These are phyloP conservation scores for Talaromyces sp. DNA, from an alignment of 2,329 filamentous ascomycete genomes.

Conservation along the genomic window DNA sequence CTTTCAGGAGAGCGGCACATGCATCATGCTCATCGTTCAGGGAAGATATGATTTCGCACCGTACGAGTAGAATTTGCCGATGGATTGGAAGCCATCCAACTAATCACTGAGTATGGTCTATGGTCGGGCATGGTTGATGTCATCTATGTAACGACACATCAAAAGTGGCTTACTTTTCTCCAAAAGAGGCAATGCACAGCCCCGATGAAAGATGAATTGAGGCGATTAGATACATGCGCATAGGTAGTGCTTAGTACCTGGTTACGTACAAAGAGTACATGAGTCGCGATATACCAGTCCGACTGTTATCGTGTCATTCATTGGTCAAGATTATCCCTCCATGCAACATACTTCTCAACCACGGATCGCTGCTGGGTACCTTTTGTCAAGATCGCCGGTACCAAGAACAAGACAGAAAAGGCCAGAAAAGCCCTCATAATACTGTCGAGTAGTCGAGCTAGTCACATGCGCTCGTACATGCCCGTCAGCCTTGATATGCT, in stretches of 20 bases:
- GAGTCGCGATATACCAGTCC: neutral
- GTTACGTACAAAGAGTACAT: neutral
- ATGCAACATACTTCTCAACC: neutral
- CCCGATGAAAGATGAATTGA: neutral
- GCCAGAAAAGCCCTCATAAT: slow-evolving; percentile 1
- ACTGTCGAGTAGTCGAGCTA: neutral
- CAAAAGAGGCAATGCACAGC: neutral
- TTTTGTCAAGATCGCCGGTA: neutral
- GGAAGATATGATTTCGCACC: neutral
- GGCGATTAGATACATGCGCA: neutral
- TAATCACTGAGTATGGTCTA: neutral
- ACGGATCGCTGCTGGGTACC: neutral
- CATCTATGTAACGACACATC: neutral
- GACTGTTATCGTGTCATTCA: neutral
- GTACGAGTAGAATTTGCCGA: neutral
- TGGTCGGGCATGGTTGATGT: neutral
- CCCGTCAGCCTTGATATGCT: neutral
- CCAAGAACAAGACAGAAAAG: neutral
- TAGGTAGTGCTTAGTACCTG: no score
- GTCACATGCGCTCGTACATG: neutral
- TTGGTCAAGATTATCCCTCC: neutral
- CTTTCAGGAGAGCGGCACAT: neutral
- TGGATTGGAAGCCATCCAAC: neutral
- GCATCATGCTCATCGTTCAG: no score
- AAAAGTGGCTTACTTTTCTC: neutral